Conservation (phyloP, 129 eudicot genomes). For the Heracleum sosnowskyi region DNA sequence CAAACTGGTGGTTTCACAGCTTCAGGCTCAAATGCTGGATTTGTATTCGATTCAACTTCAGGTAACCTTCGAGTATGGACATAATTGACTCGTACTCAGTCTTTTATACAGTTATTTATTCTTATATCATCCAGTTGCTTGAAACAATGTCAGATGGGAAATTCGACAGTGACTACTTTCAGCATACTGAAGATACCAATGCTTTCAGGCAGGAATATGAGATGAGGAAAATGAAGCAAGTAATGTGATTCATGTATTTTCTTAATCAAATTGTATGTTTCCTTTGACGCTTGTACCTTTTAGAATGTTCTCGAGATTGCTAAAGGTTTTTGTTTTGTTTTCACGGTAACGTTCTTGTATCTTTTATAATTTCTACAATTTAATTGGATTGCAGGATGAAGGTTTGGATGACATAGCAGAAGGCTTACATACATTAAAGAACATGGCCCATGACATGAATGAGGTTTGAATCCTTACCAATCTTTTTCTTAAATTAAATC, state of each 20-base stretch:
- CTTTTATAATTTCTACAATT: background rate
- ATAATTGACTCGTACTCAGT: background rate
- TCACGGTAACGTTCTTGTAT: background rate
- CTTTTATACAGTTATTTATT: background rate
- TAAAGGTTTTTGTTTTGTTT: too few relatives aligned
- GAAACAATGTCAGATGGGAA: conserved; percentile 20
- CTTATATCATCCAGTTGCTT: background rate
- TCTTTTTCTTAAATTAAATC: background rate
- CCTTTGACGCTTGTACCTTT: background rate
- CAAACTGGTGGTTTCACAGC: conserved; percentile 24
- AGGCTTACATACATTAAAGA: conserved; percentile 60
- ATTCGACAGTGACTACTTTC: conserved; percentile 24
- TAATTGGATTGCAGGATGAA: conserved; percentile 42
- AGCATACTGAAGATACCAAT: conserved; percentile 29
- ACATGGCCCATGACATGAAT: conserved; percentile 55
- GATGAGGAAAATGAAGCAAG: conserved; percentile 48
- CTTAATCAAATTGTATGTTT: background rate
- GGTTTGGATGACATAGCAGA: conserved; percentile 70
- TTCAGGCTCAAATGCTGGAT: conserved; percentile 28
- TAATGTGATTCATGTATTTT: background rate
- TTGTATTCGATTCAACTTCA: conserved; percentile 16
- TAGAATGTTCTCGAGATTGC: background rate
- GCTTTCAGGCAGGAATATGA: conserved; percentile 41
- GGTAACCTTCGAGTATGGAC: conserved; percentile 10
- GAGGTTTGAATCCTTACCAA: conserved; percentile 24